Evolutionary conservation across 768 basidiomycete species (phyloP), one percentile per base, ranked within the genome.

Genomic region (Naganishia vishniacii): DNA sequence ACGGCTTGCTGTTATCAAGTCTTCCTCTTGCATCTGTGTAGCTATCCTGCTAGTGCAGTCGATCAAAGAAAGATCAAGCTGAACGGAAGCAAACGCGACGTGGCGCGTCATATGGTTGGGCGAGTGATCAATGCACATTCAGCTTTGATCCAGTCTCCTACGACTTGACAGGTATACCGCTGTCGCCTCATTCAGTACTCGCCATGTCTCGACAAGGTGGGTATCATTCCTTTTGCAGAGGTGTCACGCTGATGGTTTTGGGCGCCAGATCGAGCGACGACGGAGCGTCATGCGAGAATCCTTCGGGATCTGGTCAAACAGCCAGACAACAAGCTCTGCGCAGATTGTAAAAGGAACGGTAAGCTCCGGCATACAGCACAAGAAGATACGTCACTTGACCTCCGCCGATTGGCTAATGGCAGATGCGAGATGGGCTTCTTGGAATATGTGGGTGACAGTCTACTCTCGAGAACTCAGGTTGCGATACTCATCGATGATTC

Each of bases 281-380:
- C 87, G 4, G 92, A 94, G 65, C 80, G 84, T 64, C 84, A 90
- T 73, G 80, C 91, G 20, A 83, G 83, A 62, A 86, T 84, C 5
- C 83, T 99, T 13, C 82, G 91, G 48, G 94, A 90, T 70, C 82
- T 97, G 31, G 84, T 99, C 58, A 95, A 89, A 75, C 81, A 81
- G 48, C 87, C 88, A 18, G 91, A 93, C 67, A 99, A 97, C 80
- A 97, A 91, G 78, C 77, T 88, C 42, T 99, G 94, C 68, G 91
- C 90, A 1, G 94, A 99, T 73, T 99, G 94, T 81, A 94, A 95
- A 76, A 86, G 89, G 66, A 93, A 95, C 77, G 94, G 93, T 89
- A 70, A 37, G 85, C 49, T 25, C 20, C 32, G 34, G 5, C 23
- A 20, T 1, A 37, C 26, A 15, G 31, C 9, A n/a, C 4, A 26